Conservation (phyloP, 495 filamentous ascomycete species). For the Annulohypoxylon stygium region DNA sequence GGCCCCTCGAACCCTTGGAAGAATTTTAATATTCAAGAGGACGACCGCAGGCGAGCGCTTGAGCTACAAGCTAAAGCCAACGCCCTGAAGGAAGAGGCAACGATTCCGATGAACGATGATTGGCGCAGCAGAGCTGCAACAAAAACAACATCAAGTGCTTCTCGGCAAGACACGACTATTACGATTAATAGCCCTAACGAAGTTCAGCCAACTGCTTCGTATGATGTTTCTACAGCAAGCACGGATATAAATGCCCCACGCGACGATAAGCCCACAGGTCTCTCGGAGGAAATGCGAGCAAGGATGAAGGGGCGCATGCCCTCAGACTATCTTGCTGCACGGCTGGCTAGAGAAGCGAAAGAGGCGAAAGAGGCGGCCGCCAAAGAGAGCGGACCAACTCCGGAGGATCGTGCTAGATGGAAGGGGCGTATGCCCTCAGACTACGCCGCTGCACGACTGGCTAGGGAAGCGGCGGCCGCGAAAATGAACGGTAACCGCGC, state of each 20-base stretch:
- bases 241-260: background rate
- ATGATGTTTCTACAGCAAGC: background rate
- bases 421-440: conserved; percentile 36
- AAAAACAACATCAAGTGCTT: conserved; percentile 45
- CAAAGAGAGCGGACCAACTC: background rate
- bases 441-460: conserved; percentile 15
- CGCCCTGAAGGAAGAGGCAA: conserved; percentile 45
- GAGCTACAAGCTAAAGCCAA: conserved; percentile 29
- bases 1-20: conserved; percentile 36
- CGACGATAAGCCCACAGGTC: background rate
- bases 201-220: conserved; percentile 10
- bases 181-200: conserved; percentile 42
- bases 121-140: conserved; percentile 66
- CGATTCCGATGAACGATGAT: conserved; percentile 70
- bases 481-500: conserved; percentile 41
- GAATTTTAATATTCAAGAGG: conserved; percentile 36
- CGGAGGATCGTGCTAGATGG: conserved; percentile 7
- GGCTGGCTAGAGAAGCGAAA: background rate
- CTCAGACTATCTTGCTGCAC: background rate
- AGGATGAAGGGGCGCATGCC: conserved; percentile 15
- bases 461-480: conserved; percentile 13
- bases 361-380: background rate
- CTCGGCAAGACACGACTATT: conserved; percentile 21
- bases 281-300: background rate
- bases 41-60: conserved; percentile 38